A percentile compares a stretch with the other conserved stretches of the same genome.
phyloP scores from a whole-genome alignment of 2,329 filamentous ascomycete genomes.

The Dothiorella sarmentorum region DNA sequence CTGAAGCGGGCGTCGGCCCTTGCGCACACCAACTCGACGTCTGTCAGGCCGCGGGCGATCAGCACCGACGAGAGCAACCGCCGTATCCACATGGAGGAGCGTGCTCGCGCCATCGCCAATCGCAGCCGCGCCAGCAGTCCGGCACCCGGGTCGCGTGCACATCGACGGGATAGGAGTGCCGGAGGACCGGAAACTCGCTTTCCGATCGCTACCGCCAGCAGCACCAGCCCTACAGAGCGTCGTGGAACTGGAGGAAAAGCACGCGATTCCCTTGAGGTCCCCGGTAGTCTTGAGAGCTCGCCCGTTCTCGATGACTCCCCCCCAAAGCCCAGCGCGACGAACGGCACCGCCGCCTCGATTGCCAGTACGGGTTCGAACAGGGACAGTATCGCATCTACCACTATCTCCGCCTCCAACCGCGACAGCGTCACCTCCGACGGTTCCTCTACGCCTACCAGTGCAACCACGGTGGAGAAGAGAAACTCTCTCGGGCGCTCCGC shows the following conservation, averaged over 20 bases:
- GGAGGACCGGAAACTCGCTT: constrained; percentile 67
- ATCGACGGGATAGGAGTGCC: constrained; percentile 72
- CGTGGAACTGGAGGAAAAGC: constrained; percentile 53
- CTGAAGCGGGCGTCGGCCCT: constrained; percentile 83
- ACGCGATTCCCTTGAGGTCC: constrained; percentile 75
- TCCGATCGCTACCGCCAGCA: constrained; percentile 64
- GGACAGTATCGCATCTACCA: constrained; percentile 17
- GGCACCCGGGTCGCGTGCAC: constrained; percentile 51
- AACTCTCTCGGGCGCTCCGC: constrained; percentile 59
- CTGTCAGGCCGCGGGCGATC: constrained; percentile 73
- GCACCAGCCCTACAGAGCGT: constrained; percentile 56
- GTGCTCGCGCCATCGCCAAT: constrained; percentile 72
- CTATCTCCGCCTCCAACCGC: constrained; percentile 19
- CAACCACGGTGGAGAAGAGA: constrained; percentile 53
- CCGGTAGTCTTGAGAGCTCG: constrained; percentile 53
- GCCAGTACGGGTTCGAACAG: constrained; percentile 20
- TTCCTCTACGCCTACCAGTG: constrained; percentile 27
- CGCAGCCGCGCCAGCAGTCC: constrained; percentile 73
- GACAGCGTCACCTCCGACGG: constrained; percentile 17
- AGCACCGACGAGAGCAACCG: constrained; percentile 95
- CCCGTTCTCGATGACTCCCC: constrained; percentile 31
- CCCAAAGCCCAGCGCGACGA: constrained; percentile 25
- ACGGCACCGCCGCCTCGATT: constrained; percentile 31
- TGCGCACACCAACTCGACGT: constrained; percentile 60
- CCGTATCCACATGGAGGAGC: constrained; percentile 89